Evolutionary conservation across 495 filamentous ascomycete species (phyloP), one percentile per base, ranked within the genome.

Genomic region (Hyaloscypha finlandica): DNA sequence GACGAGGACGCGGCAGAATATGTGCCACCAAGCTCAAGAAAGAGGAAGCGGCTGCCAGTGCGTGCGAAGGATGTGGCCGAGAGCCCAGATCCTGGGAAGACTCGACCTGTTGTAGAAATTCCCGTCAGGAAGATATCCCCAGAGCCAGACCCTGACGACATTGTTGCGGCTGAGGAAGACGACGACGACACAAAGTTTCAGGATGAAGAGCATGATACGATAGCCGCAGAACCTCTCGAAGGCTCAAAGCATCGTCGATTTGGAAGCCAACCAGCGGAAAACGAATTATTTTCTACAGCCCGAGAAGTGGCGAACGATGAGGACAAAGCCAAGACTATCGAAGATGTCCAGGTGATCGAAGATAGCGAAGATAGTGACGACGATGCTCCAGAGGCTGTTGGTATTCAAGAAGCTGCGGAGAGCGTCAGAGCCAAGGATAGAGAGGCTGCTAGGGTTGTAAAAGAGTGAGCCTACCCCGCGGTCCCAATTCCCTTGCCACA

Each of bases 361-460:
- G 35, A 45, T 6, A 45, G 29, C 12, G n/a, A 42, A 8, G 66
- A 68, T 30, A 70, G 67, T 51, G 71, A 71, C 54, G 68, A 73
- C 61, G 71, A 73, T 52, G 71, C 68, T 35, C 71, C 71, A 55
- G 68, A 73, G 51, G 68, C 64, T 37, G 58, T 73, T 29, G 67
- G 52, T 16, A 61, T 42, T 4, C 59, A 71, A 48, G 68, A 66
- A 8, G 68, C 71, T 35, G 55, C 59, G 31, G 20, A 69, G 31
- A 61, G 14, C 37, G 56, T 62, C 12, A 63, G 69, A 31, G 31
- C 20, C 32, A 68, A 65, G 61, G 68, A 61, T 25, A 51, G 32
- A 29, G 68, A 69, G 11, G 64, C 59, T 53, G 62, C 63, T 9
- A 70, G 67, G 33, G 71, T 63, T 9, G 53, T 68, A 9, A 53